These are phyloP conservation scores for Malassezia sp. DNA, from an alignment of 1,284 basidiomycete species.

Conservation along the genomic window DNA sequence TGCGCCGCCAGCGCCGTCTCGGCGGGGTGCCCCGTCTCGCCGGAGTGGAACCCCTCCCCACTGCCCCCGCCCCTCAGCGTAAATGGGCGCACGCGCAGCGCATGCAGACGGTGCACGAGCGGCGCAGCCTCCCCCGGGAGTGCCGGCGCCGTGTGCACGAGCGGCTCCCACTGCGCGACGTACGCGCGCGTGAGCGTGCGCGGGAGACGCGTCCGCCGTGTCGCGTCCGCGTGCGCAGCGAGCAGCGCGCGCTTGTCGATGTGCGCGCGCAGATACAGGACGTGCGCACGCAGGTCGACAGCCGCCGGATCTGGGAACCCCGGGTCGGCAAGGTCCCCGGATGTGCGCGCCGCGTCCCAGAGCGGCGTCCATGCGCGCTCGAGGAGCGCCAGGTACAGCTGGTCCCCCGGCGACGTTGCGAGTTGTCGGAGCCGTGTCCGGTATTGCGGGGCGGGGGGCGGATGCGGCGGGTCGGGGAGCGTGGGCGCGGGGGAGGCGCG, in stretches of 20 bases:
- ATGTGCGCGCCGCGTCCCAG: constrained; percentile 62
- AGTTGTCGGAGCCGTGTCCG: constrained; percentile 53
- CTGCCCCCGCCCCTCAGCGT: too few species aligned
- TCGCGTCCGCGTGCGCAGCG: constrained; percentile 18
- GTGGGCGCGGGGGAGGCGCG: too few species aligned
- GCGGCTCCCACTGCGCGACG: constrained; percentile 21
- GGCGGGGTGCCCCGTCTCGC: too few species aligned
- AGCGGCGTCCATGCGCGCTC: constrained; percentile 69
- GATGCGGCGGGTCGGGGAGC: too few species aligned
- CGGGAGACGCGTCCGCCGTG: constrained; percentile 19
- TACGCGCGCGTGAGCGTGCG: constrained; percentile 14
- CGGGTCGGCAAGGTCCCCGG: constrained; percentile 59
- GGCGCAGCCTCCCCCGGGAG: constrained; percentile 5
- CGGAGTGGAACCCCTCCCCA: too few species aligned
- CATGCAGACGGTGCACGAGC: constrained; percentile 16
- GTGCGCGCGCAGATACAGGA: constrained; percentile 65
- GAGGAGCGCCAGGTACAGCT: constrained; percentile 63
- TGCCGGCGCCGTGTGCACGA: constrained; percentile 9
- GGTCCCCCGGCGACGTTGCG: constrained; percentile 57
- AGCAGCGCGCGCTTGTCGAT: constrained; percentile 62
- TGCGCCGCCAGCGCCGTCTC: constrained; percentile 1
- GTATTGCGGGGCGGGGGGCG: too few species aligned
- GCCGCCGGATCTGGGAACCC: constrained; percentile 59
- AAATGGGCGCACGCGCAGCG: constrained; percentile 14
- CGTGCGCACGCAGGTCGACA: constrained; percentile 64